A percentile compares a stretch with the other conserved stretches of the same genome.
phyloP scores from a whole-genome alignment of 1,284 basidiomycete species.

The Ganoderma multipileum region DNA sequence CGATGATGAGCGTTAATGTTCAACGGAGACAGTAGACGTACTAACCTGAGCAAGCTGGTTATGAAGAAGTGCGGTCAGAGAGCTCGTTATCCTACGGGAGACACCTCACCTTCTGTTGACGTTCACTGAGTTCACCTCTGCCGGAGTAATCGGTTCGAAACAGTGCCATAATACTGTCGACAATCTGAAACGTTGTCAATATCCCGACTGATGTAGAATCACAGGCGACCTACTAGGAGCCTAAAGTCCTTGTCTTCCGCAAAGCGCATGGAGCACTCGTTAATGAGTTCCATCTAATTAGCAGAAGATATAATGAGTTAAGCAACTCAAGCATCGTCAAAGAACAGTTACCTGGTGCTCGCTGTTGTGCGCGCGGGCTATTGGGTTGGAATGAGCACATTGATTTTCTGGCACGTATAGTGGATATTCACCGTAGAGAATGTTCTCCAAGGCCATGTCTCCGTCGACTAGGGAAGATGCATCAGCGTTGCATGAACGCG shows the following conservation, averaged over 20 bases:
- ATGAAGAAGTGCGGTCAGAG: not conserved
- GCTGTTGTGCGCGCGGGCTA: conserved; percentile 85
- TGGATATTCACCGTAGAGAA: conserved; percentile 70
- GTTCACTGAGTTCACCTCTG: conserved; percentile 89
- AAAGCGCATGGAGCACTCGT: conserved; percentile 83
- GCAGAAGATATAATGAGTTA: too few species aligned
- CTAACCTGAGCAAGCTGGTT: conserved; percentile 69
- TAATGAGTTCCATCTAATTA: conserved; percentile 83
- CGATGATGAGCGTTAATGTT: not conserved
- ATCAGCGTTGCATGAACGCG: not conserved
- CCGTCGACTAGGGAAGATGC: conserved; percentile 63
- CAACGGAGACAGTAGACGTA: not conserved
- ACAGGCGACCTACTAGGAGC: conserved; percentile 58
- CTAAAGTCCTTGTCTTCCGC: conserved; percentile 84
- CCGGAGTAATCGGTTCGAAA: conserved; percentile 94
- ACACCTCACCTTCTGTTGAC: conserved; percentile 81
- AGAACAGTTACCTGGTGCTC: conserved; percentile 75
- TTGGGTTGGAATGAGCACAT: not conserved
- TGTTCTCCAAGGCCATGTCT: conserved; percentile 86
- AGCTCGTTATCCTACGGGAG: conserved; percentile 1
- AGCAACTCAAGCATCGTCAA: not conserved
- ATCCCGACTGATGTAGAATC: conserved; percentile 1
- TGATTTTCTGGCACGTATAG: not conserved
- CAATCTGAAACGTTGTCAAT: conserved; percentile 59
- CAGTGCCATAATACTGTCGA: conserved; percentile 95